phyloP scores from a whole-genome alignment of 306 rosid species.

The Prunus salicina region DNA sequence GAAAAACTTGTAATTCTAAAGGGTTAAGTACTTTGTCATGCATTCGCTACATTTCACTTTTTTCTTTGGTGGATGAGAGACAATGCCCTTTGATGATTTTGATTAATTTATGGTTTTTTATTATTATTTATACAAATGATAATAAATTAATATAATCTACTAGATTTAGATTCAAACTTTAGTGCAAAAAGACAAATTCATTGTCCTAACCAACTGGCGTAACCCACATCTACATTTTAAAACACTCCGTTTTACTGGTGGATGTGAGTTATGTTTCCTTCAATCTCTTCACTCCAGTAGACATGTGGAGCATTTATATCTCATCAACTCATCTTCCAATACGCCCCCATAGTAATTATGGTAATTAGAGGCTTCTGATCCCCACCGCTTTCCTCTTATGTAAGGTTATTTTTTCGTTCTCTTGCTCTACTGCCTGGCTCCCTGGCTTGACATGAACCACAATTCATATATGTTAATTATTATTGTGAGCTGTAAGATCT shows the following conservation, averaged over 20 bases:
- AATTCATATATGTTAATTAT: background rate
- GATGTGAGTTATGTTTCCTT: background rate
- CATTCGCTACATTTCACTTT: too few relatives aligned
- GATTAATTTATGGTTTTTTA: too few relatives aligned
- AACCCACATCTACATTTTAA: too few relatives aligned
- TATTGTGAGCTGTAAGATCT: background rate
- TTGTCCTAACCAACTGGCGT: too few relatives aligned
- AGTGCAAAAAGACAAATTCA: too few relatives aligned
- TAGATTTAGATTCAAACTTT: too few relatives aligned
- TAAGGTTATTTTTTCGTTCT: background rate
- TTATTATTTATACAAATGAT: too few relatives aligned
- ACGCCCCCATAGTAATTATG: background rate
- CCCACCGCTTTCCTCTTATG: background rate
- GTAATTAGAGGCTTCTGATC: background rate
- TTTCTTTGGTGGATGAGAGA: too few relatives aligned
- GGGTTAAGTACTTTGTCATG: too few relatives aligned
- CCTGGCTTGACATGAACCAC: background rate
- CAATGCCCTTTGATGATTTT: too few relatives aligned
- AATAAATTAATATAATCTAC: too few relatives aligned
- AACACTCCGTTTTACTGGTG: background rate
- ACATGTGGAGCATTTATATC: background rate
- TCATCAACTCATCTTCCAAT: background rate
- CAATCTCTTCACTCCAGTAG: background rate
- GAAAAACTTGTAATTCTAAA: too few relatives aligned
- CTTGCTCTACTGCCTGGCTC: background rate